Percentiles rank a stretch among this genome's conserved stretches.
phyloP scores from a whole-genome alignment of 805 yeast genomes.

The Metschnikowia continentalis region DNA sequence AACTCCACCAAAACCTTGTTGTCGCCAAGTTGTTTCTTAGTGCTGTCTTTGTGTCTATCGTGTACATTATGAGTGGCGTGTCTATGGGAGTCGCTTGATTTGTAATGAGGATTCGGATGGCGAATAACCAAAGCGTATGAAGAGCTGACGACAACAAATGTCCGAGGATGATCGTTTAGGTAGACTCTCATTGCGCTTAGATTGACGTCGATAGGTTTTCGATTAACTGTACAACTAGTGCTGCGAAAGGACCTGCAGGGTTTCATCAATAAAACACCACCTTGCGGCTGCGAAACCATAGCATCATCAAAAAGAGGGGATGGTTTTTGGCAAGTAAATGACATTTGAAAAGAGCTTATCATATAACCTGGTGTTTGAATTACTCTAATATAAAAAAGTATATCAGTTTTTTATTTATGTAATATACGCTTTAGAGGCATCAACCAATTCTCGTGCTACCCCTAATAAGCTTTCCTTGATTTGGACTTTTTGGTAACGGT shows the following conservation, averaged over 20 bases:
- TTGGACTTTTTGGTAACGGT: constrained; percentile 10
- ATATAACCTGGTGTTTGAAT: not conserved
- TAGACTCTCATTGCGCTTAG: constrained; percentile 50
- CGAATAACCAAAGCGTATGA: constrained; percentile 58
- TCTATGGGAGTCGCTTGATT: constrained; percentile 14
- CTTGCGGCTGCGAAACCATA: not conserved
- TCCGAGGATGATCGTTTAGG: constrained; percentile 61
- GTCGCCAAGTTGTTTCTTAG: constrained; percentile 19
- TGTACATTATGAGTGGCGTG: constrained; percentile 19
- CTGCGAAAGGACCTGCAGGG: constrained; percentile 5
- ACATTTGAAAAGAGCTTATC: not conserved
- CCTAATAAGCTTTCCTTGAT: constrained; percentile 15
- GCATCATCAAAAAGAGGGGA: not conserved
- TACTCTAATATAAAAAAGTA: not conserved
- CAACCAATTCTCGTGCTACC: not conserved
- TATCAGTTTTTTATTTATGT: not conserved
- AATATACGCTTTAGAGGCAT: not conserved
- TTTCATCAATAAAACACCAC: not conserved
- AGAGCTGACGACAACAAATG: constrained; percentile 60
- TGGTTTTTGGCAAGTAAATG: not conserved
- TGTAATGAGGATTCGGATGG: constrained; percentile 37
- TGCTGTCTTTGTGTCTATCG: constrained; percentile 17
- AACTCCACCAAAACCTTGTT: constrained; percentile 49
- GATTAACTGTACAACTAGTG: not conserved
- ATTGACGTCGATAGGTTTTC: not conserved